phyloP scores from a whole-genome alignment of 73 alveolate genomes.

The Durusdinium trenchii region DNA sequence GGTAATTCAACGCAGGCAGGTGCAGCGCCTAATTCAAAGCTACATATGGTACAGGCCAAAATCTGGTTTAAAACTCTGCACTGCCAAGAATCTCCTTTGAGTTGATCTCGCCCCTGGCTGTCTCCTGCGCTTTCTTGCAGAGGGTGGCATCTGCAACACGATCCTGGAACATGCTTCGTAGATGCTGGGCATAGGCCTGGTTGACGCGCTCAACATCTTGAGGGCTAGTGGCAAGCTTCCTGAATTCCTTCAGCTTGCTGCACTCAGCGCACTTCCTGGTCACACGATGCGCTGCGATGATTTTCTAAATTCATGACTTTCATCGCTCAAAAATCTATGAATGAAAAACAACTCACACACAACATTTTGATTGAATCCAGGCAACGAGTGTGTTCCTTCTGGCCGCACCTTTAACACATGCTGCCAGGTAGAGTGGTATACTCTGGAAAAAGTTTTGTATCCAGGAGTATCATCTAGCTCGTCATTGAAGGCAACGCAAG shows the following conservation, averaged over 20 bases:
- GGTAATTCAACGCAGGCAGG: too few species aligned
- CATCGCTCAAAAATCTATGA: too few species aligned
- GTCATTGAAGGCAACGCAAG: background rate
- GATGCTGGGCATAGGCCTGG: background rate
- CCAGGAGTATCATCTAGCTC: background rate
- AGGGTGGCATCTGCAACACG: background rate
- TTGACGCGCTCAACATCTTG: background rate
- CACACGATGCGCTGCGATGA: background rate
- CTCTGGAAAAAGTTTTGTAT: background rate
- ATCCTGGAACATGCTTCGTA: background rate
- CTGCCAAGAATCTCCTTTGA: background rate
- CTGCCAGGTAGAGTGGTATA: background rate
- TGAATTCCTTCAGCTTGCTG: background rate
- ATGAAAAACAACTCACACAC: too few species aligned
- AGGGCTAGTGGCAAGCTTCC: background rate
- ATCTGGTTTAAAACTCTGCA: too few species aligned
- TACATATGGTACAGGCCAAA: too few species aligned
- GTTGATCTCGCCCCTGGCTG: background rate
- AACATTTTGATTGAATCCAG: background rate
- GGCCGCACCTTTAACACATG: background rate
- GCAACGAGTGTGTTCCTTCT: background rate
- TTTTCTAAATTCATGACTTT: background rate
- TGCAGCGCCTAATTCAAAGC: too few species aligned
- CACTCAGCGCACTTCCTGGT: background rate
- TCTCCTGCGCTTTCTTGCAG: background rate